Conservation (phyloP, 495 filamentous ascomycete genomes). For the Neurospora discreta region DNA sequence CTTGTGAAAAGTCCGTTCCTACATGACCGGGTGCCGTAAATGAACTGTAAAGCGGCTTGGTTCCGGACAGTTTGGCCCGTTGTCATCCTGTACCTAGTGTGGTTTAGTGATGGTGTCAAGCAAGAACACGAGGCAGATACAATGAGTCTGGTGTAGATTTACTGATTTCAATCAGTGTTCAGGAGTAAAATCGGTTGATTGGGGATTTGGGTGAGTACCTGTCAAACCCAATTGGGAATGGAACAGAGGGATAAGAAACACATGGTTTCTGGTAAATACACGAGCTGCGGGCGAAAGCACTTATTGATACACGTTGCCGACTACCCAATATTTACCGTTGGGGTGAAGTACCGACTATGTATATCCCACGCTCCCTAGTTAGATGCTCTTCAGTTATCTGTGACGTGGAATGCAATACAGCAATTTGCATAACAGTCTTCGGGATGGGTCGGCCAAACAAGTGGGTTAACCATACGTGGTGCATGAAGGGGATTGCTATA, state of each 20-base stretch:
- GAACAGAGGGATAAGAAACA: neutral
- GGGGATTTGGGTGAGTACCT: neutral
- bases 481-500: neutral
- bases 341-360: neutral
- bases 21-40: neutral
- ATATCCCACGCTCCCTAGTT: neutral
- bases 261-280: neutral
- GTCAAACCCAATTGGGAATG: neutral
- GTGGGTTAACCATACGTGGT: neutral
- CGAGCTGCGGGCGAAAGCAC: neutral
- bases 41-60: neutral
- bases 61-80: neutral
- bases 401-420: neutral
- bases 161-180: neutral
- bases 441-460: neutral
- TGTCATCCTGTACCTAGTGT: neutral
- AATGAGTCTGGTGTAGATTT: neutral
- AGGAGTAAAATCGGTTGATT: neutral
- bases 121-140: neutral
- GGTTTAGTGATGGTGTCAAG: neutral
- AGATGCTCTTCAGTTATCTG: neutral
- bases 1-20: neutral
- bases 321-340: neutral
- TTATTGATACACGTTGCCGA: neutral
- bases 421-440: neutral